These are phyloP conservation scores for Fusarium sp. DNA, from an alignment of 2,329 filamentous ascomycete genomes.

Conservation along the genomic window DNA sequence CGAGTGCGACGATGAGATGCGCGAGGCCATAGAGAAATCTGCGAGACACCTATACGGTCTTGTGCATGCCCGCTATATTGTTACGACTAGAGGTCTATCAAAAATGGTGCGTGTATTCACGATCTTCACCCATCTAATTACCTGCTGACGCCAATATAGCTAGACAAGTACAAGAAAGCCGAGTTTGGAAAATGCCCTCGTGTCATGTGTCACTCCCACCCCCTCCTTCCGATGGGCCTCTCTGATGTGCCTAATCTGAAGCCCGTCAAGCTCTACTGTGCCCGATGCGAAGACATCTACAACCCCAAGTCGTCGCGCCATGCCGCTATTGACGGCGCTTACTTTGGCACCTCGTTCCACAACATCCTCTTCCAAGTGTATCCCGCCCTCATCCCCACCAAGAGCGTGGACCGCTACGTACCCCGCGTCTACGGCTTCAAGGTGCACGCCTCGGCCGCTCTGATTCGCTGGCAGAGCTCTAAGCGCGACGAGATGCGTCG, in stretches of 20 bases:
- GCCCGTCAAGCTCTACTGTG: constrained; percentile 96
- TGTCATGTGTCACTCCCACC: constrained; percentile 93
- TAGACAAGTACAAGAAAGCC: constrained; percentile 98
- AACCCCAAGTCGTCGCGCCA: constrained; percentile 98
- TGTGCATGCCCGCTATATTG: constrained; percentile 95
- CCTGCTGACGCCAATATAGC: constrained; percentile 62
- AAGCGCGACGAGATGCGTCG: constrained; percentile 85
- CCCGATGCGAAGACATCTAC: constrained; percentile 97
- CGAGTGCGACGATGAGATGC: constrained; percentile 98
- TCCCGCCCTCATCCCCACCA: constrained; percentile 86
- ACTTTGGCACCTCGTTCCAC: constrained; percentile 98
- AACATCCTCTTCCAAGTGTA: constrained; percentile 99
- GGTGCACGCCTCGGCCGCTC: constrained; percentile 87
- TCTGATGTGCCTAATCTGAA: constrained; percentile 89
- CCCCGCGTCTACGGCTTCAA: constrained; percentile 95
- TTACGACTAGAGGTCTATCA: constrained; percentile 90
- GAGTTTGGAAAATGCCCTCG: constrained; percentile 99
- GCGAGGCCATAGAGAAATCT: constrained; percentile 97
- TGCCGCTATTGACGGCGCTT: constrained; percentile 94
- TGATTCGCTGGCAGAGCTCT: constrained; percentile 90
- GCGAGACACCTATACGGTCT: constrained; percentile 95
- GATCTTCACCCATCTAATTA: background rate
- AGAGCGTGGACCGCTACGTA: constrained; percentile 86
- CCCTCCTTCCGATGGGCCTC: constrained; percentile 93
- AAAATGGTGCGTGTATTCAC: constrained; percentile 80